phyloP scores from a whole-genome alignment of 495 filamentous ascomycete species.

The Penicillium bialowiezense region DNA sequence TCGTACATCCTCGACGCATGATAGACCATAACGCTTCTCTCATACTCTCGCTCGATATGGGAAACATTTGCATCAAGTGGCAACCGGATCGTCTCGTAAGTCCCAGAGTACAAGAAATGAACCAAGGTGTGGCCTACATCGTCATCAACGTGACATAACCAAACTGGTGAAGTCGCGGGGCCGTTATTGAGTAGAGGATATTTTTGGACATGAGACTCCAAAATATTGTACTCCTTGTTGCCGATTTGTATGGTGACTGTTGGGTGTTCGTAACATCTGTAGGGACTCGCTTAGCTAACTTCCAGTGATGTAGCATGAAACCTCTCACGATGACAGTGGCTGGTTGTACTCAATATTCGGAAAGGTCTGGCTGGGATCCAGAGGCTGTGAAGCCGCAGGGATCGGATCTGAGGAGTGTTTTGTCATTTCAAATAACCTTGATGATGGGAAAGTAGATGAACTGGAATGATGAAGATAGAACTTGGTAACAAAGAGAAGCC shows the following conservation, averaged over 20 bases:
- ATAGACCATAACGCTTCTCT: conserved; percentile 10
- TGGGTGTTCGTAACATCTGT: neutral
- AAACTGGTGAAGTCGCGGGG: neutral
- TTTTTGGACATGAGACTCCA: neutral
- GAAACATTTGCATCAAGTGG: neutral
- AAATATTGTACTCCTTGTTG: neutral
- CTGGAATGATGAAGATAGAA: neutral
- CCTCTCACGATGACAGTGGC: neutral
- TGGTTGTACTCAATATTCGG: neutral
- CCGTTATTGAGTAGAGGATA: neutral
- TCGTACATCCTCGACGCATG: conserved; percentile 11
- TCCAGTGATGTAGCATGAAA: neutral
- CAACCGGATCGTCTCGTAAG: conserved; percentile 12
- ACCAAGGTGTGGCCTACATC: conserved; percentile 17
- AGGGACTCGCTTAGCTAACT: neutral
- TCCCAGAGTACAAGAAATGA: conserved; percentile 17
- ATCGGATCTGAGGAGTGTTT: neutral
- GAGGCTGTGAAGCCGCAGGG: too few species aligned
- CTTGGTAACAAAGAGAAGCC: neutral
- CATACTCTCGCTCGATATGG: conserved; percentile 8
- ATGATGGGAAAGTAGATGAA: neutral
- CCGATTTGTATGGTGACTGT: neutral
- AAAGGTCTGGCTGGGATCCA: too few species aligned
- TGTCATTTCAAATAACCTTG: neutral
- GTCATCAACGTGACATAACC: conserved; percentile 1